phyloP scores from a whole-genome alignment of 2,329 filamentous ascomycete genomes.

The Ceratocystis destructans region DNA sequence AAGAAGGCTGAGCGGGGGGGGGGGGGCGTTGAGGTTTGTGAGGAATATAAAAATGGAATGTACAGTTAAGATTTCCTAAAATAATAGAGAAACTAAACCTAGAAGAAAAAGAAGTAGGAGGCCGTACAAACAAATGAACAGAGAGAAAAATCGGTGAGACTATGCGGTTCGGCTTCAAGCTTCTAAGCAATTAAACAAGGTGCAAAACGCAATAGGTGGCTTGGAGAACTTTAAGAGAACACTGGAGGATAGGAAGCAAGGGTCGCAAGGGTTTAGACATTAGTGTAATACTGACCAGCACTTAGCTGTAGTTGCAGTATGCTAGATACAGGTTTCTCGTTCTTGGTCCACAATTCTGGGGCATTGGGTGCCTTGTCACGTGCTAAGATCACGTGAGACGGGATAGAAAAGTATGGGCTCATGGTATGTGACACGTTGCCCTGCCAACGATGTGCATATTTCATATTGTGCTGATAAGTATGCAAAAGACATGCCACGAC shows the following conservation, averaged over 20 bases:
- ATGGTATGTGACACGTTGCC: slow-evolving; percentile 7
- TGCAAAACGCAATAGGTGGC: slow-evolving; percentile 8
- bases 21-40: neutral
- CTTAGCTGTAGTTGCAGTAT: neutral
- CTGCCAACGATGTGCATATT: neutral
- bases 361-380: neutral
- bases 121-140: neutral
- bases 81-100: neutral
- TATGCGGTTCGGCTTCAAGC: slow-evolving; percentile 2
- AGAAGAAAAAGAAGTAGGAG: neutral
- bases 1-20: slow-evolving; percentile 14
- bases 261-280: neutral
- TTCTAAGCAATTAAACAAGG: neutral
- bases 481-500: neutral
- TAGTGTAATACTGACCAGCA: neutral
- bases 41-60: neutral
- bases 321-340: neutral
- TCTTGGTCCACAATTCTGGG: neutral
- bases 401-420: neutral
- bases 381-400: neutral
- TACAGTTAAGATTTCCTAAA: neutral
- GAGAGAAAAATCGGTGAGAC: neutral
- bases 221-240: neutral
- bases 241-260: neutral
- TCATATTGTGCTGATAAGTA: neutral